Evolutionary conservation across 2,329 filamentous ascomycete genomes (phyloP), one percentile per base, ranked within the genome.

Genomic region (Fusarium sp.): DNA sequence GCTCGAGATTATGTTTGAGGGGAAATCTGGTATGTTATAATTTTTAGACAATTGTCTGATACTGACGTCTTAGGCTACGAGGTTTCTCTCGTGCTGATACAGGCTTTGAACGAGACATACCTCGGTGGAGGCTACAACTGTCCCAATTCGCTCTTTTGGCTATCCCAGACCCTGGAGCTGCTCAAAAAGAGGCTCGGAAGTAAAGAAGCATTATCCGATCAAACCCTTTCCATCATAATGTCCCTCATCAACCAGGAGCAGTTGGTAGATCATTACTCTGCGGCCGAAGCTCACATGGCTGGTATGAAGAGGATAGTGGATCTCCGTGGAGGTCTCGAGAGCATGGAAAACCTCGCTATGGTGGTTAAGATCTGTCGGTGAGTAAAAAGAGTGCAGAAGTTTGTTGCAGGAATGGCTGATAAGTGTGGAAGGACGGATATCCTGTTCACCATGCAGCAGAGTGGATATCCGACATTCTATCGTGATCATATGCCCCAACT

Each of bases 51-150:
- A 11, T 7, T 2, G 0, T 1, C 1, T 1, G 1, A 4, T 3
- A 2, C 2, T 39, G 3, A 37, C 3, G 0, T n/a, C 5, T 1
- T 6, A 62, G 59, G 48, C 15, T 62, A 48, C 2, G 35, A 62
- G 0, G 62, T 48, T 5, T 62, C 59, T 1, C 11, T 62, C 4
- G 49, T 40, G 0, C 10, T 62, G 0, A 62, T 62, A 14, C 57
- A 48, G n/a, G 59, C 57, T 9, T 56, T 56, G 6, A 62, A 62
- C 3, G 59, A 62, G 13, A 62, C 51, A n/a, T 56, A 62, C 2
- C 43, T 62, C 0, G 59, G 59, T 7, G 44, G 15, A 33, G 59
- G 57, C 4, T 56, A 56, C 7, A 9, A 33, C 15, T 56, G 57
- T 7, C 25, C 49, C 0, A 56, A 44, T 2, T 37, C 48, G 1